Evolutionary conservation across 495 filamentous ascomycete genomes (phyloP), one percentile per base, ranked within the genome.

Genomic region (Annulohypoxylon maeteangense): DNA sequence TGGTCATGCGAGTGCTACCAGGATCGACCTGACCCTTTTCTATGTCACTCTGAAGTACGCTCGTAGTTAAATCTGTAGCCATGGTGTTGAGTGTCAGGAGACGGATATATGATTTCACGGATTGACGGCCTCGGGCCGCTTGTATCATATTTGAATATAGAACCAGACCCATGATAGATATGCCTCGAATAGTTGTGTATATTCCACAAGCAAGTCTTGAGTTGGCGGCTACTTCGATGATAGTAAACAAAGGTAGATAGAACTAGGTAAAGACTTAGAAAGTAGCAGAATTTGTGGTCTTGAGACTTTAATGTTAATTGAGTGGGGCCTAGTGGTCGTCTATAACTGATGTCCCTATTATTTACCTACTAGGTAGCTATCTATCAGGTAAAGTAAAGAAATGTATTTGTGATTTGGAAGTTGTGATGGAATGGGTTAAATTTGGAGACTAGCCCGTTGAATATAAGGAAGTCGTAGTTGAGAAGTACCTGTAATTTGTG

Each of bases 141-240:
- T 48, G 29, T 65, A 60, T 42, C 36, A 27, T 72, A 65, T 62
- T 70, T 69, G 64, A 65, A 62, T 58, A 47, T 18, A 18, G 8
- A 42, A 36, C 36, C n/a, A 38, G 32, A 47, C 40, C 5, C 14
- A 40, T 47, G 12, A 14, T 50, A 48, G 73, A 63, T 51, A 38
- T 3, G 1, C 31, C 62, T 62, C 70, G 72, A 74, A 75, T 20
- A 25, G 27, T 50, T 54, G 14, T 44, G 75, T 32, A 67, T 65
- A 55, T 73, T 77, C 70, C 47, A 74, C 45, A 53, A 67, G 60
- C 38, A 61, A 20, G 53, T 59, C 22, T 45, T 47, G 22, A 27
- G 16, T 22, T 29, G 23, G 23, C 16, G 50, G 32, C 59, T 22
- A 32, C 11, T 58, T 66, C 56, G 27, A 73, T 18, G 14, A 14